Evolutionary conservation across 345 rosid genomes (phyloP).

Genomic region (Hibiscus mutabilis): DNA sequence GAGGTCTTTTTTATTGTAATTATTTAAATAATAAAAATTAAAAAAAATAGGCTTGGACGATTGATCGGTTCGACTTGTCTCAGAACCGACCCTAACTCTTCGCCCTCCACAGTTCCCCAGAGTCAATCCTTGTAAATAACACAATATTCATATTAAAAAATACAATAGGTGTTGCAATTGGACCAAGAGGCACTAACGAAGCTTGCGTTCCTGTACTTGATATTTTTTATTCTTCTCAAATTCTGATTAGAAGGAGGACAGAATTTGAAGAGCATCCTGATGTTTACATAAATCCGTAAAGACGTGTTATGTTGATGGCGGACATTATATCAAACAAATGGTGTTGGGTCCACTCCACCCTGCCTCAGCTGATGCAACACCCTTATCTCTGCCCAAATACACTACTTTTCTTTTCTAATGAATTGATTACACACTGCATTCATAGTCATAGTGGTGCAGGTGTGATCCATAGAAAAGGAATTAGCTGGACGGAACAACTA

Average conservation of each 20-base stretch:
- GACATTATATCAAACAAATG: neutral
- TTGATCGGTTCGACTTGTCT: no score
- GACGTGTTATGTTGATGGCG: neutral
- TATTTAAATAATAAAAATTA: no score
- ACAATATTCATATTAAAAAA: no score
- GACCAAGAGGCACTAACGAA: neutral
- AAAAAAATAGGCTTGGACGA: no score
- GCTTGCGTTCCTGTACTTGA: neutral
- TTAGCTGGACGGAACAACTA: neutral
- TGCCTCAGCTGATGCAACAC: slow-evolving; percentile 8
- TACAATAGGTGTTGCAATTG: neutral
- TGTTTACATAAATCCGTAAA: neutral
- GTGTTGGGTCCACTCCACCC: neutral
- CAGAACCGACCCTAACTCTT: no score
- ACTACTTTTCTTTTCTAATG: neutral
- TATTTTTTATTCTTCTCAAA: neutral
- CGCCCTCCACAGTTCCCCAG: no score
- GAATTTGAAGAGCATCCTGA: neutral
- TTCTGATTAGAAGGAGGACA: neutral
- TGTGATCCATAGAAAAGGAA: slow-evolving; percentile 1
- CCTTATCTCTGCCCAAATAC: neutral
- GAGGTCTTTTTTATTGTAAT: no score
- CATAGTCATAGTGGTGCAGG: neutral
- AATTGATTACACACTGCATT: slow-evolving; percentile 2
- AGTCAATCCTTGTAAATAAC: no score